Evolutionary conservation across 768 basidiomycete species (phyloP).

Genomic region (Termitomyces sp.): DNA sequence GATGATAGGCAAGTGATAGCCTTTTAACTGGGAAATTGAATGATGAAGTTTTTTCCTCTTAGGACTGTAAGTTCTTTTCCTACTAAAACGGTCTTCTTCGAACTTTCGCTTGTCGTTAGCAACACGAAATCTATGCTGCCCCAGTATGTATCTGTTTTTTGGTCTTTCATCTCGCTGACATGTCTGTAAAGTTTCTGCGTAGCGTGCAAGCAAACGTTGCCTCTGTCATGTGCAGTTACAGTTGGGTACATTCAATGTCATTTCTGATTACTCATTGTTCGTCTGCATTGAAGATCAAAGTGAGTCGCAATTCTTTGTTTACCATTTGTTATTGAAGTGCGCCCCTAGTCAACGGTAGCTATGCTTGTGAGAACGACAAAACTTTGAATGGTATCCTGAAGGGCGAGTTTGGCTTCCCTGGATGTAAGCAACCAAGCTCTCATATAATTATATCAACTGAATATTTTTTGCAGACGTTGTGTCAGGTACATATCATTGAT

Average conservation of each 20-base stretch:
- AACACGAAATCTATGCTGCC: conserved; percentile 54
- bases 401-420: conserved; percentile 60
- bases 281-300: conserved; percentile 25
- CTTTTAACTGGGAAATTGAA: background rate
- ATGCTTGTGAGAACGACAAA: conserved; percentile 59
- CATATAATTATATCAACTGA: background rate
- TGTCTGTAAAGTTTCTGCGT: conserved; percentile 35
- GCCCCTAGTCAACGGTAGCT: conserved; percentile 44
- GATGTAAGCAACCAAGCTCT: conserved; percentile 34
- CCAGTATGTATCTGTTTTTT: conserved; percentile 28
- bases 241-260: conserved; percentile 16
- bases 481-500: conserved; percentile 28
- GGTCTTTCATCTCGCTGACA: background rate
- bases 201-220: conserved; percentile 62
- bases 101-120: conserved; percentile 14
- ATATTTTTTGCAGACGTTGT: conserved; percentile 30
- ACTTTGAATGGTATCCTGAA: conserved; percentile 58
- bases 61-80: conserved; percentile 27
- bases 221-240: conserved; percentile 63
- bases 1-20: conserved; percentile 31
- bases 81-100: background rate
- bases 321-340: background rate
- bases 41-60: background rate
- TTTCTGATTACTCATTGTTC: background rate
- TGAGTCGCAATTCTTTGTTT: conserved; percentile 6